A percentile compares a stretch with the other conserved stretches of the same genome.
phyloP scores from a whole-genome alignment of 2,329 filamentous ascomycete species.

The Diaporthe destruens region DNA sequence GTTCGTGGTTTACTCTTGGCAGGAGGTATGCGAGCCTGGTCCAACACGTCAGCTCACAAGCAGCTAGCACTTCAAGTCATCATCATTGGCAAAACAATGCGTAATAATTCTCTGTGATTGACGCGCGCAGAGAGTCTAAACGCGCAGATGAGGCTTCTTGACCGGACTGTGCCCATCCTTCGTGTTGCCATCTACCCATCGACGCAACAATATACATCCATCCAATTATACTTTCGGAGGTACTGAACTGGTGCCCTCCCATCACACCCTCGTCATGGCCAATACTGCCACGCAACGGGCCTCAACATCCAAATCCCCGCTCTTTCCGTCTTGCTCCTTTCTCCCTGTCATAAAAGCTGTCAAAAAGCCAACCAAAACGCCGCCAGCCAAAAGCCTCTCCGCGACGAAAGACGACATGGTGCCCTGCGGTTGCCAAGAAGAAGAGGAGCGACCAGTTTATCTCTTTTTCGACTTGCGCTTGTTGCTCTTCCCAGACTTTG shows the following conservation, averaged over 20 bases:
- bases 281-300: background rate
- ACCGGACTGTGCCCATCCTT: background rate
- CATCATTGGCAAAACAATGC: background rate
- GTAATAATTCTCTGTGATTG: background rate
- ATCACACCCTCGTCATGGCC: background rate
- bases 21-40: background rate
- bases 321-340: background rate
- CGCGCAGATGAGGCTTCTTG: constrained; percentile 9
- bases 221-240: constrained; percentile 5
- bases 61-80: background rate
- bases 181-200: constrained; percentile 13
- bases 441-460: constrained; percentile 48
- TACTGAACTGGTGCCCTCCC: background rate
- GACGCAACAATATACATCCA: constrained; percentile 1
- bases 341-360: constrained; percentile 3
- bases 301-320: background rate
- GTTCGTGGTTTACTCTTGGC: background rate
- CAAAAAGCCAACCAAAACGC: constrained; percentile 33
- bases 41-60: background rate
- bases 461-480: constrained; percentile 65
- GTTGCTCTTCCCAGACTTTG: constrained; percentile 53
- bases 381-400: constrained; percentile 17
- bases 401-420: constrained; percentile 3
- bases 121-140: constrained; percentile 28
- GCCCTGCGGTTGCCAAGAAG: constrained; percentile 11